phyloP scores from a whole-genome alignment of 148 eudicot species.

The Talinum fruticosum region DNA sequence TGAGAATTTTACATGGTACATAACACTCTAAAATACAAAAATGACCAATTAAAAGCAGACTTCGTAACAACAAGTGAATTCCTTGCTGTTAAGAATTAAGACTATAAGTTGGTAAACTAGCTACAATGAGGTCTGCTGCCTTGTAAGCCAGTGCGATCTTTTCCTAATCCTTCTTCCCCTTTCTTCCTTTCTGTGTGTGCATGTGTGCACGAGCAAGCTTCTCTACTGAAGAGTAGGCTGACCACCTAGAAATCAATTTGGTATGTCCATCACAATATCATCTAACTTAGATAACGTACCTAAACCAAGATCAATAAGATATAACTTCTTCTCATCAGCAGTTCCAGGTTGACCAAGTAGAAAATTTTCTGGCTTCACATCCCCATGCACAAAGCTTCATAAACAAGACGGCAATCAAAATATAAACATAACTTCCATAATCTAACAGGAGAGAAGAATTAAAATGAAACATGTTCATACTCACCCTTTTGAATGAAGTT shows the following conservation, averaged over 20 bases:
- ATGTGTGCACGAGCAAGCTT: no score
- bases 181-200: no score
- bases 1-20: neutral
- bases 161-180: no score
- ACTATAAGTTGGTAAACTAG: no score
- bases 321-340: constrained; percentile 84
- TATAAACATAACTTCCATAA: neutral
- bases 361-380: constrained; percentile 93
- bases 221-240: no score
- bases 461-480: constrained; percentile 9
- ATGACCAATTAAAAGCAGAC: neutral
- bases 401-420: neutral
- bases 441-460: neutral
- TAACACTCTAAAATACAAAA: neutral
- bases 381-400: constrained; percentile 90
- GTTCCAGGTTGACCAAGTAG: constrained; percentile 85
- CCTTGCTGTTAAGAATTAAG: neutral
- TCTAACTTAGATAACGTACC: constrained; percentile 40
- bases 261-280: neutral
- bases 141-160: no score
- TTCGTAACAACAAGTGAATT: neutral
- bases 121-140: no score
- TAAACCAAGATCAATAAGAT: constrained; percentile 91
- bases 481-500: constrained; percentile 86
- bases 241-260: no score